Evolutionary conservation across 2,329 filamentous ascomycete genomes (phyloP), one percentile per base, ranked within the genome.

Genomic region (Dactylellina cionopaga): DNA sequence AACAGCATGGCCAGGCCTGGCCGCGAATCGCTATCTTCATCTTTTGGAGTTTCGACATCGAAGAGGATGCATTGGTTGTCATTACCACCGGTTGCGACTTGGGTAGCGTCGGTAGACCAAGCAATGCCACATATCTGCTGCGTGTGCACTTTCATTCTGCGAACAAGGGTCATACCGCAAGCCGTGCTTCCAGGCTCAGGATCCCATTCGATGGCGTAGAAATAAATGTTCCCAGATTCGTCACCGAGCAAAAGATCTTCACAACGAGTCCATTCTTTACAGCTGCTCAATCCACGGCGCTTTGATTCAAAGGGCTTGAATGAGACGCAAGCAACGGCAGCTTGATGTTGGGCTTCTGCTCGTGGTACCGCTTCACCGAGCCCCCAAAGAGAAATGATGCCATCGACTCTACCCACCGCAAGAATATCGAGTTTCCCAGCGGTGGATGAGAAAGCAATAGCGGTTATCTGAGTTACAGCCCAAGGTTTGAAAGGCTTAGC

Each of bases 81-180:
- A 78, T 99, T 98, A 22, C 91, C 92, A 5, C 95, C 93, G 3
- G 91, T 92, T 11, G 92, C 92, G 79, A 99, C 93, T 33, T 88
- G 84, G 2, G 84, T 84, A 2, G 92, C 92, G 77, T 91, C 87
- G 2, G 83, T 83, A 2, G 92, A 93, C 92, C 93, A 98, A 2
- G 91, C 86, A n/a, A 99, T 83, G 0, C 94, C 94, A 77, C 95
- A 99, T 60, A 99, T 89, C 78, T 98, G 93, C 80, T 97, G 92
- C 1, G 85, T 87, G 79, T 98, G 94, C 5, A 92, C 87, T 29
- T 85, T 85, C 76, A 98, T 89, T 75, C 89, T 88, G 19, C 90
- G 89, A 55, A 96, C 82, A 22, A 97, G 35, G 1, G 66, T 71
- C 66, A 71, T 71, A 2, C 66, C 51, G n/a, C 66, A 71, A 24